These are phyloP conservation scores for Emmonsia crescens DNA, from an alignment of 2,329 filamentous ascomycete species.

Conservation along the genomic window DNA sequence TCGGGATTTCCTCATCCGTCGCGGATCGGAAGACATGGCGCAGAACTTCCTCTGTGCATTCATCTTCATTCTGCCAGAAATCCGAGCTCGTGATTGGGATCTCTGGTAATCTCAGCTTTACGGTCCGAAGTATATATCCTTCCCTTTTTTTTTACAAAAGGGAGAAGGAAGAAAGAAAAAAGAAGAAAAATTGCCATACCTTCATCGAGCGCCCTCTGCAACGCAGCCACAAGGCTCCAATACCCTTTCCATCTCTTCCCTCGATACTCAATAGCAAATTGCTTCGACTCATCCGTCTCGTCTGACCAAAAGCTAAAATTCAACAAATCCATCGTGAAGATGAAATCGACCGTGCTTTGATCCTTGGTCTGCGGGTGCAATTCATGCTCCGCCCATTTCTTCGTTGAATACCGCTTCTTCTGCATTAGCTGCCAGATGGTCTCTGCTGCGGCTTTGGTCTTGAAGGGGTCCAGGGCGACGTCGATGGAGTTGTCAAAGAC, in stretches of 20 bases:
- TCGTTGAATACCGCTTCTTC: constrained; percentile 68
- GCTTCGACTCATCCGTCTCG: constrained; percentile 48
- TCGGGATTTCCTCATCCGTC: constrained; percentile 75
- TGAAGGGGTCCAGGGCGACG: constrained; percentile 73
- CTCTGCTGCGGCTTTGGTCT: constrained; percentile 71
- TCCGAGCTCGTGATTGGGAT: constrained; percentile 81
- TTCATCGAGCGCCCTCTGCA: constrained; percentile 83
- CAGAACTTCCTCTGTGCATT: constrained; percentile 64
- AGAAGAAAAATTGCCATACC: constrained; percentile 36
- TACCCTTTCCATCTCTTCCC: constrained; percentile 85
- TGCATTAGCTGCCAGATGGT: constrained; percentile 74
- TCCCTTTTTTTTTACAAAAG: neutral
- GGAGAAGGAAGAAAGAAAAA: neutral
- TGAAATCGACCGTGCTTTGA: constrained; percentile 72
- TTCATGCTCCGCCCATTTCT: constrained; percentile 79
- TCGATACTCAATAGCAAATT: constrained; percentile 73
- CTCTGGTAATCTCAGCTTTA: constrained; percentile 36
- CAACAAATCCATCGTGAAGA: constrained; percentile 92
- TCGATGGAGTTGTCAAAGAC: constrained; percentile 90
- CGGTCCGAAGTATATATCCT: too few relatives aligned
- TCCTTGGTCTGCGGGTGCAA: constrained; percentile 78
- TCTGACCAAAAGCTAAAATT: constrained; percentile 98
- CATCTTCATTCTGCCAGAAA: constrained; percentile 70
- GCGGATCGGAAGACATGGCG: constrained; percentile 73
- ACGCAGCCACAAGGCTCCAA: constrained; percentile 78